Evolutionary conservation across 371 early-diverging fungal species (phyloP).

Genomic region (Aphelidium insulamus): DNA sequence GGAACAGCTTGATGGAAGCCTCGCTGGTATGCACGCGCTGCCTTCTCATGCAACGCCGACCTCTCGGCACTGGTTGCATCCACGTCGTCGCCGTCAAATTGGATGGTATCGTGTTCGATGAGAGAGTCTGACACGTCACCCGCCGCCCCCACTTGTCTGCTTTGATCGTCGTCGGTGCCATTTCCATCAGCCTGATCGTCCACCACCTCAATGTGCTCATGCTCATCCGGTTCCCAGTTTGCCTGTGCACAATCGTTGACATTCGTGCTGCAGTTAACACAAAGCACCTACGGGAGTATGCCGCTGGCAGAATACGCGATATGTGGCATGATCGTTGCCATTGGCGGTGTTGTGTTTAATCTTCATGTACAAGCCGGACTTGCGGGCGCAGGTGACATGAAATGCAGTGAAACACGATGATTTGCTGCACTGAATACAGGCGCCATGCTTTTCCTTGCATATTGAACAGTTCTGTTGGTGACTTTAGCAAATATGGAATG

Average conservation of each 20-base stretch:
- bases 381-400: conserved; percentile 84
- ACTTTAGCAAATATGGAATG: conserved; percentile 2
- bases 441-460: conserved; percentile 64
- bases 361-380: conserved; percentile 66
- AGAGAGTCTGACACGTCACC: neutral
- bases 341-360: conserved; percentile 29
- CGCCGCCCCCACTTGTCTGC: neutral
- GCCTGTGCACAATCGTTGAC: neutral
- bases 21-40: too few relatives aligned
- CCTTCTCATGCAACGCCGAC: too few relatives aligned
- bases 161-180: neutral
- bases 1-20: too few relatives aligned
- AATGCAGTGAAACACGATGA: conserved; percentile 72
- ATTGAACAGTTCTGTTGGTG: conserved; percentile 46
- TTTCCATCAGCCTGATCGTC: neutral
- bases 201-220: neutral
- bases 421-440: conserved; percentile 83
- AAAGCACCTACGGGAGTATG: conserved; percentile 41
- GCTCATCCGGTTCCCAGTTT: neutral
- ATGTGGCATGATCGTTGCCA: conserved; percentile 24
- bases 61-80: too few relatives aligned
- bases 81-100: too few relatives aligned
- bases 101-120: too few relatives aligned
- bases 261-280: neutral
- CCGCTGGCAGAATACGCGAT: conserved; percentile 51